Base-by-base conservation (phyloP, 306 rosid species). In the Neltuma alba region DNA sequence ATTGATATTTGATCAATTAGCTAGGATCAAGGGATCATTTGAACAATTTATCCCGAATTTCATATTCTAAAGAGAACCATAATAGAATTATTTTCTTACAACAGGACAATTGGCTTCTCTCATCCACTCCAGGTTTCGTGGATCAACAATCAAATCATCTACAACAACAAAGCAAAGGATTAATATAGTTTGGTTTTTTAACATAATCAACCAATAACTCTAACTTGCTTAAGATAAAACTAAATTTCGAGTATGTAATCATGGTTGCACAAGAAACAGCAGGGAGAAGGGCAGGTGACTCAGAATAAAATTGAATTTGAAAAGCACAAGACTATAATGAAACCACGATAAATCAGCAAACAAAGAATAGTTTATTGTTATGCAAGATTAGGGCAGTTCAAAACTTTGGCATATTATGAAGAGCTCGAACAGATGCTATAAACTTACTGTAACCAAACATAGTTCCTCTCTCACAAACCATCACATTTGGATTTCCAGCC, bases 361-460 rank as follows among this genome's bases (percentile, higher is more conserved):
- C 13, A 66, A 64, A 76, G 54, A 79, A 54, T 78, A 36, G 73
- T 66, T 38, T 58, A 72, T 42, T 8, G 25, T 52, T 20, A 60
- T 69, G 48, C 60, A 41, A 67, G 81, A 78, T 5, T 52, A 77
- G 27, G 15, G 37, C 31, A 38, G 8, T 21, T n/a, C 25, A 66
- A 31, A 13, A 69, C 80, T 60, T 23, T 75, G 77, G 72, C 55
- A 73, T 57, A 73, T 21, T n/a, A 25, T 67, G 6, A 1, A 76
- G 61, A 65, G n/a, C 34, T 66, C 55, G 68, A 37, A 55, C 42
- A 80, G 62, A 70, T 34, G 34, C 8, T 66, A 79, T 36, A n/a
- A 75, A 89, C 99, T 92, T 90, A 95, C 99, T 95, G 83, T 95
- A 95, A 74, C 99, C 99, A 89, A 95, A 95, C 98, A 91, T 95